These are phyloP conservation scores for Astraeus odoratus DNA, from an alignment of 768 basidiomycete species.

Conservation along the genomic window DNA sequence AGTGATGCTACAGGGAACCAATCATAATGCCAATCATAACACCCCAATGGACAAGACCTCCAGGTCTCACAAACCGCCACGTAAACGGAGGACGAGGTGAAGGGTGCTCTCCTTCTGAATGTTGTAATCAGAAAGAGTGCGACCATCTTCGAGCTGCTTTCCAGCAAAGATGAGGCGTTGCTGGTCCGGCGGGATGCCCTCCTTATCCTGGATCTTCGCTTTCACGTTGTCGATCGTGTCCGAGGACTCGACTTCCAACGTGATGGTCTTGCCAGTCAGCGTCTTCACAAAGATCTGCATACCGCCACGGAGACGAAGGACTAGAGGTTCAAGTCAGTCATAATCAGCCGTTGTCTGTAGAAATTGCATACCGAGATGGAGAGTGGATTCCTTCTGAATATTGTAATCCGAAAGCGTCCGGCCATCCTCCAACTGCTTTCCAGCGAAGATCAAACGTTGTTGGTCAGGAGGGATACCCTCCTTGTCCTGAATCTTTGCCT, in stretches of 20 bases:
- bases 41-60: no score
- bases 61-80: conserved; percentile 51
- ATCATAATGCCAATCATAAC: no score
- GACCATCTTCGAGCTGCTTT: conserved; percentile 82
- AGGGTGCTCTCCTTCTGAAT: no score
- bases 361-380: background rate
- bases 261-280: conserved; percentile 79
- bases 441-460: background rate
- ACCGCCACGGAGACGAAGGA: conserved; percentile 81
- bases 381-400: background rate
- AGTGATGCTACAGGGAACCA: no score
- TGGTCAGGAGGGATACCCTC: no score
- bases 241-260: no score
- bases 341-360: conserved; percentile 27
- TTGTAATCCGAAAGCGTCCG: no score
- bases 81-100: conserved; percentile 59
- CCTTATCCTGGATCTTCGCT: no score
- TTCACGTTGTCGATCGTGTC: no score
- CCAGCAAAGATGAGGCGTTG: conserved; percentile 47
- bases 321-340: conserved; percentile 77
- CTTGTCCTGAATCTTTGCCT: conserved; percentile 1
- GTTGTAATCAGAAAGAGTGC: no score
- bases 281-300: conserved; percentile 78
- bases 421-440: conserved; percentile 60
- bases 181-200: conserved; percentile 2